These are phyloP conservation scores for Pyrrhoderma lamaoense DNA, from an alignment of 1,284 basidiomycete species.

Conservation along the genomic window DNA sequence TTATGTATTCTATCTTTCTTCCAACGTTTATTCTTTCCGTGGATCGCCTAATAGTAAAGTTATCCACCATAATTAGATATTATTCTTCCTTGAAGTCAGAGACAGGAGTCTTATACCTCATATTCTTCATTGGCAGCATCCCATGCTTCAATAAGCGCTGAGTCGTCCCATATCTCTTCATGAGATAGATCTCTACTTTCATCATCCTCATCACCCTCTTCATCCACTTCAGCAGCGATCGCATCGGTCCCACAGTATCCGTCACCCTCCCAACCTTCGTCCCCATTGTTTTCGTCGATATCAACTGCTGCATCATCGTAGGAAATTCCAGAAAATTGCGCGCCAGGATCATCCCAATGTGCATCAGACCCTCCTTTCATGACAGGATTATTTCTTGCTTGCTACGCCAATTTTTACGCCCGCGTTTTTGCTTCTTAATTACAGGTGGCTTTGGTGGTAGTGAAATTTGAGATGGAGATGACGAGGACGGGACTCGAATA, in stretches of 20 bases:
- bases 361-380: neutral
- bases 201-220: slow-evolving; percentile 32
- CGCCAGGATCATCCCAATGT: slow-evolving; percentile 42
- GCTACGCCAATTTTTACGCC: slow-evolving; percentile 1
- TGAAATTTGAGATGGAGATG: neutral
- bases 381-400: neutral
- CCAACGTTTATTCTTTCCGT: slow-evolving; percentile 65
- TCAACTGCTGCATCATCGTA: slow-evolving; percentile 28
- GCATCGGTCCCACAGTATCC: neutral
- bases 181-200: slow-evolving; percentile 57
- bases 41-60: slow-evolving; percentile 40
- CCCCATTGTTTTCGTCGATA: slow-evolving; percentile 17
- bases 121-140: slow-evolving; percentile 74
- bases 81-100: neutral
- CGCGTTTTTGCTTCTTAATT: slow-evolving; percentile 2
- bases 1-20: slow-evolving; percentile 59
- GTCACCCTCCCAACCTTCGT: slow-evolving; percentile 18
- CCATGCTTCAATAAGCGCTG: slow-evolving; percentile 73
- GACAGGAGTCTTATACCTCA: slow-evolving; percentile 33
- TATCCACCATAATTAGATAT: neutral
- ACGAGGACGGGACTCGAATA: too few species aligned
- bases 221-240: slow-evolving; percentile 14
- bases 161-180: slow-evolving; percentile 78
- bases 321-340: slow-evolving; percentile 23
- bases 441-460: slow-evolving; percentile 9